Evolutionary conservation across 352 stramenopile species (phyloP), one percentile per base, ranked within the genome.

Genomic region (Globisporangium parvum): DNA sequence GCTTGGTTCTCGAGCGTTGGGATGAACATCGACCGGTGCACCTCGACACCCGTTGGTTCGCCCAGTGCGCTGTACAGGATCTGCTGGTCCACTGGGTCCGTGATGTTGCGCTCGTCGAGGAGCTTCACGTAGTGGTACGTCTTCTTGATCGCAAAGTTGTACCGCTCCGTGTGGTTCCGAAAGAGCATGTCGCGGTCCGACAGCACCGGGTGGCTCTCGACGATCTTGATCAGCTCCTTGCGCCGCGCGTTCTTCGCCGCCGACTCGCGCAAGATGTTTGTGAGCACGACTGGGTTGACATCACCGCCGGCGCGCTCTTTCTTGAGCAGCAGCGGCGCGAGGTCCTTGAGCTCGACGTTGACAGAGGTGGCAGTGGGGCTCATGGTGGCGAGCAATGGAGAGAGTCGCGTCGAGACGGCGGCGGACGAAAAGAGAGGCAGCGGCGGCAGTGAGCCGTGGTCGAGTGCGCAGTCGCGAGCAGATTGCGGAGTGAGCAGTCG

Each of bases 1-100:
- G 70, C 80, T 44, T 93, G 81, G 65, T 87, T 82, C 59, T 81
- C 72, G 2, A 96, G 58, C 12, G 80, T 87, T 18, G 73, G 75
- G 2, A 87, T 62, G 55, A 87, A 84, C 71, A 91, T 85, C n/a
- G 67, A 62, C 28, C 66, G 74, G 56, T 89, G 80, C 57, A 92
- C 71, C 21, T 86, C 73, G 10, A 75, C 66, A 18, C 53, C 58
- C n/a, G 65, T 45, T 1, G 69, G 68, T 44, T 88, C 78, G 33
- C 77, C 78, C 17, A 87, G 51, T 0, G 66, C 67, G 2, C 20
- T 28, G 55, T 80, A 80, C 18, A 78, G 31, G 33, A 78, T 65
- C 52, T 73, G 59, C 28, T 70, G 69, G 5, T 78, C 72, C 26
- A 47, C 53, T 1, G 57, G 48, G 54, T 78, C 64, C 10, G 60